Evolutionary conservation across 2,329 filamentous ascomycete species (phyloP).

Genomic region (Claviceps citrina): DNA sequence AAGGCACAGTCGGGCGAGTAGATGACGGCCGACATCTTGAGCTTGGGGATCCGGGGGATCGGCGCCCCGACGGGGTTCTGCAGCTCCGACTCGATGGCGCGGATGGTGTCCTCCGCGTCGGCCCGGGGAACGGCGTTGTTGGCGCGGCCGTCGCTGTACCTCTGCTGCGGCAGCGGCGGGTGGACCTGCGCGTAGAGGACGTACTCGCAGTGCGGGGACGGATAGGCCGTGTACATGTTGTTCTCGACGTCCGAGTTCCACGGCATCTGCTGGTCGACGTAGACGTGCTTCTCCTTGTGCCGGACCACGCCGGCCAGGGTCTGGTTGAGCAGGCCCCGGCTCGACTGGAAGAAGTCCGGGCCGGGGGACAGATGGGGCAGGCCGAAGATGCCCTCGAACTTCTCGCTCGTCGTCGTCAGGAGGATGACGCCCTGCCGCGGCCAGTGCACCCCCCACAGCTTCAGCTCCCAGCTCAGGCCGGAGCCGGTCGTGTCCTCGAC

Average conservation of each 20-base stretch:
- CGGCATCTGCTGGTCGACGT: conserved; percentile 47
- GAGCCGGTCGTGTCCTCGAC: conserved; percentile 53
- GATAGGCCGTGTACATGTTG: conserved; percentile 40
- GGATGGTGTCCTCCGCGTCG: conserved; percentile 25
- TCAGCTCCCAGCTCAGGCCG: conserved; percentile 65
- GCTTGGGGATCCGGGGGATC: conserved; percentile 34
- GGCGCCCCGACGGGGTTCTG: conserved; percentile 45
- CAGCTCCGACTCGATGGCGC: conserved; percentile 46
- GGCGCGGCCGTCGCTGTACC: conserved; percentile 17
- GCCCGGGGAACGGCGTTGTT: conserved; percentile 17
- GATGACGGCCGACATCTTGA: conserved; percentile 47
- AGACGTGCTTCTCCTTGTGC: conserved; percentile 42
- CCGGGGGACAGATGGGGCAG: conserved; percentile 65
- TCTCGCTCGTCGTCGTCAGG: conserved; percentile 80
- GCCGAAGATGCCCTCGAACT: conserved; percentile 82
- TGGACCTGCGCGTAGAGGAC: conserved; percentile 72
- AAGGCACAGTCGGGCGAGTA: conserved; percentile 56
- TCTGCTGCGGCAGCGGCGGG: conserved; percentile 29
- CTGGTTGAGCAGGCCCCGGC: conserved; percentile 52
- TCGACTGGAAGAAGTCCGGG: conserved; percentile 39
- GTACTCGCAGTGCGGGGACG: conserved; percentile 70
- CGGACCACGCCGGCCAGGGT: conserved; percentile 54
- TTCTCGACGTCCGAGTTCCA: conserved; percentile 60
- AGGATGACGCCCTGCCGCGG: conserved; percentile 64
- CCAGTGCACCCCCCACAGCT: conserved; percentile 74